Evolutionary conservation across 75 land plant species (phyloP), one percentile per base, ranked within the genome.

Genomic region (Selaginella tamariscina): DNA sequence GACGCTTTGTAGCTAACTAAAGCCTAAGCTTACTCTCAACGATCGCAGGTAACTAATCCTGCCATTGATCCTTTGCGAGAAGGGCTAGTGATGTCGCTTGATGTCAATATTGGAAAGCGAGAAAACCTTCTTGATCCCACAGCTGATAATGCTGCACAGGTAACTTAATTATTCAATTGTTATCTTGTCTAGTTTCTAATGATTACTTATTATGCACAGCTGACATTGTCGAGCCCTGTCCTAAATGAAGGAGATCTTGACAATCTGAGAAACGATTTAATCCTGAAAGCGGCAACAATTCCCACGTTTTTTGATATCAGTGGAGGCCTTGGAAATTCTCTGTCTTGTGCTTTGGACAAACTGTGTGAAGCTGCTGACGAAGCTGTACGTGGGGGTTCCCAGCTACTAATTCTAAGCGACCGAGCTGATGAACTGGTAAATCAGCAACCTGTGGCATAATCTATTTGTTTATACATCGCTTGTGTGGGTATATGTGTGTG

Each of bases 61-160:
- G 87, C 99, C 0, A 95, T 95, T 76, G 99, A 95, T 56, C 96
- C 99, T 31, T 69, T 95, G 1, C 76, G 99, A 75, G 99, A 95
- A 77, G 97, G 97, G 24, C 72, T 95, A 66, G 99, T 95, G 5
- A 95, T 91, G 96, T 95, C 99, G 56, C 89, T 95, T 31, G 99
- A 95, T 44, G 88, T 90, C 27, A 87, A 78, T 73, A 76, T 95
- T 69, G 99, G 99, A 23, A 94, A 84, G 73, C 81, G 96, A 27
- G 84, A 82, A 32, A 94, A 94, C 65, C 75, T 95, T 56, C 78
- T 95, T 56, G 89, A 85, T 32, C 78, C 73, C 65, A 91, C 86
- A 71, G 88, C 98, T 31, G 77, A 85, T 31, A 94, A 90, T 81
- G 96, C 96, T 77, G 81, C 86, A 22, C 98, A 90, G 96, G 98